Evolutionary conservation across 371 early-diverging fungal species (phyloP).

Genomic region (Neoconidiobolus thromboides): DNA sequence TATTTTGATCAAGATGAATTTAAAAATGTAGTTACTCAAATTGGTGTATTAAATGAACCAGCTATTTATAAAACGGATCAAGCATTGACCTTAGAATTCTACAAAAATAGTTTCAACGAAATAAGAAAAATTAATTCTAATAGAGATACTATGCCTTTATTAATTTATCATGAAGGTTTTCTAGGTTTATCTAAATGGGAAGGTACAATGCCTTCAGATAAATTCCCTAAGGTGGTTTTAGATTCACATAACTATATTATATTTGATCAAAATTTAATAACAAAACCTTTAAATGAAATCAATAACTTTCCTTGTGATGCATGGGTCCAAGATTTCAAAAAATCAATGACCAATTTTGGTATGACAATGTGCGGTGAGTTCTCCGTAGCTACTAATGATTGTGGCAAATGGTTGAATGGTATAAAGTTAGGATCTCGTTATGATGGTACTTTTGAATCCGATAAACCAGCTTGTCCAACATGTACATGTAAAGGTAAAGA

Average conservation of each 20-base stretch:
- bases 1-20: slow-evolving; percentile 18
- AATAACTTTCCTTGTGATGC: slow-evolving; percentile 11
- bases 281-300: neutral
- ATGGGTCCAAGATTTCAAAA: slow-evolving; percentile 9
- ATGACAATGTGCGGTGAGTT: slow-evolving; percentile 55
- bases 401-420: slow-evolving; percentile 50
- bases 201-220: slow-evolving; percentile 9
- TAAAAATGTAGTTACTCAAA: slow-evolving; percentile 24
- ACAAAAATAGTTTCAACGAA: slow-evolving; percentile 10
- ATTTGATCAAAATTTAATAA: neutral
- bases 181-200: slow-evolving; percentile 13
- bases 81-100: slow-evolving; percentile 12
- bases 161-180: slow-evolving; percentile 17
- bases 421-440: slow-evolving; percentile 38
- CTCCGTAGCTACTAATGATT: slow-evolving; percentile 52
- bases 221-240: slow-evolving; percentile 10
- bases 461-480: slow-evolving; percentile 12
- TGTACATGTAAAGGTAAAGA: slow-evolving; percentile 28
- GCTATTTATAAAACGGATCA: neutral
- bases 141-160: slow-evolving; percentile 4
- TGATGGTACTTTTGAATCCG: slow-evolving; percentile 27
- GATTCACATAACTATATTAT: slow-evolving; percentile 6
- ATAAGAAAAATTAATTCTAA: slow-evolving; percentile 7
- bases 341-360: slow-evolving; percentile 12
- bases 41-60: slow-evolving; percentile 30